These are phyloP conservation scores for Pichia sp. DNA, from an alignment of 1,139 yeast species.

Conservation along the genomic window DNA sequence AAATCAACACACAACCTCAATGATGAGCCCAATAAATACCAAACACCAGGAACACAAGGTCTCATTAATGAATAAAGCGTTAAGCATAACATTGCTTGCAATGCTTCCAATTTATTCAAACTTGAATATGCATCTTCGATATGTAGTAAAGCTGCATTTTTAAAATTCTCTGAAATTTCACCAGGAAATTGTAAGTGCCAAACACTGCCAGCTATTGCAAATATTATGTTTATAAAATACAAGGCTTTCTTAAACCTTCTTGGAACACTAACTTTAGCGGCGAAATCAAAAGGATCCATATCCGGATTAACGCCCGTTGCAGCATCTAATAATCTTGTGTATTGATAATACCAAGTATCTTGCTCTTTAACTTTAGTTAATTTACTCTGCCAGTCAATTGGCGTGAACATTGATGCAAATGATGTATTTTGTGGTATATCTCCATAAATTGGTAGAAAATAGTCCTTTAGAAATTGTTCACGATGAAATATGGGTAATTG, in stretches of 20 bases:
- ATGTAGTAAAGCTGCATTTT: constrained; percentile 58
- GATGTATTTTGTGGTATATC: constrained; percentile 46
- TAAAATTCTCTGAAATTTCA: constrained; percentile 64
- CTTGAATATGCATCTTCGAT: constrained; percentile 55
- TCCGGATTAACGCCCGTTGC: constrained; percentile 26
- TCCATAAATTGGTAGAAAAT: constrained; percentile 78
- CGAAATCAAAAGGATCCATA: constrained; percentile 29
- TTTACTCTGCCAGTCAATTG: constrained; percentile 34
- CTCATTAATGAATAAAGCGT: constrained; percentile 69
- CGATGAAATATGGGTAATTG: constrained; percentile 80
- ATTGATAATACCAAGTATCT: constrained; percentile 42
- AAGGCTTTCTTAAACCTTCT: constrained; percentile 37
- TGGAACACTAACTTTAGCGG: constrained; percentile 43
- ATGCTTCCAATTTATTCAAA: constrained; percentile 56
- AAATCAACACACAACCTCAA: constrained; percentile 73
- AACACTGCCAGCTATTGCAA: constrained; percentile 76
- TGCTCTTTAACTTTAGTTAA: constrained; percentile 26
- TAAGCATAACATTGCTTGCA: constrained; percentile 64
- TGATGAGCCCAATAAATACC: constrained; percentile 84
- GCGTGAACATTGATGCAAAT: constrained; percentile 56
- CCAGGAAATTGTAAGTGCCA: constrained; percentile 65
- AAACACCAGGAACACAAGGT: constrained; percentile 81
- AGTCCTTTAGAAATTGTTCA: constrained; percentile 58
- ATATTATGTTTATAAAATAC: constrained; percentile 64
- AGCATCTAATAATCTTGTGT: constrained; percentile 29